phyloP scores from a whole-genome alignment of 106 monocot species.

The Acanthochlamys bracteata region DNA sequence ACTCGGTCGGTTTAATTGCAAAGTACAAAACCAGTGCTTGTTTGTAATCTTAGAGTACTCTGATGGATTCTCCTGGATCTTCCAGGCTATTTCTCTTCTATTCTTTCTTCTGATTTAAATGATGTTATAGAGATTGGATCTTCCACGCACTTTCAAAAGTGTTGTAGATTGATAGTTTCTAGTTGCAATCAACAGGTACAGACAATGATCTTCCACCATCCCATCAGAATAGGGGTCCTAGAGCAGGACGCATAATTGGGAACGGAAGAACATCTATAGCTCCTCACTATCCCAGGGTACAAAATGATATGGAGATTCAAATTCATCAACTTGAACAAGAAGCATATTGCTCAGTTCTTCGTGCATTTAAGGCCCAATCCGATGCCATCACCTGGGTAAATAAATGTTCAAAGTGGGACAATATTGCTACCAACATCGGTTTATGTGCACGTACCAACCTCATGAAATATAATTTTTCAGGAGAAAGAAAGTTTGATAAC shows the following conservation, averaged over 20 bases:
- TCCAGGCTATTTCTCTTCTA: no score
- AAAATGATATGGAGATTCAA: constrained; percentile 80
- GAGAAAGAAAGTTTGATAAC: constrained; percentile 97
- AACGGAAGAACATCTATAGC: constrained; percentile 56
- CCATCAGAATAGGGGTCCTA: constrained; percentile 54
- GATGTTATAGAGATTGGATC: background rate
- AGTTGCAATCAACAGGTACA: constrained; percentile 44
- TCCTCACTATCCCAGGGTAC: constrained; percentile 32
- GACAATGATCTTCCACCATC: constrained; percentile 92
- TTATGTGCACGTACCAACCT: background rate
- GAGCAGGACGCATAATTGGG: constrained; percentile 45
- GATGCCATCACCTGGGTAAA: constrained; percentile 97
- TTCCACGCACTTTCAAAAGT: background rate
- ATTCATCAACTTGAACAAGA: constrained; percentile 94
- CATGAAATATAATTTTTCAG: constrained; percentile 25
- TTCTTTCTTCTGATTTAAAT: no score
- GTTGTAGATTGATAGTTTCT: background rate
- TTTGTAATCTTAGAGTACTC: no score
- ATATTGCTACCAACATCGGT: background rate
- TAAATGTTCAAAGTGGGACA: background rate
- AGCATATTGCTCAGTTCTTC: constrained; percentile 85
- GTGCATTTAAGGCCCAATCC: constrained; percentile 96
- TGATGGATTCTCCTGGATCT: no score
- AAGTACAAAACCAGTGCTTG: no score
- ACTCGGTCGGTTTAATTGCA: no score